Conservation (phyloP, 2,329 filamentous ascomycete species). For the Paracorniculantispora psalliotae region DNA sequence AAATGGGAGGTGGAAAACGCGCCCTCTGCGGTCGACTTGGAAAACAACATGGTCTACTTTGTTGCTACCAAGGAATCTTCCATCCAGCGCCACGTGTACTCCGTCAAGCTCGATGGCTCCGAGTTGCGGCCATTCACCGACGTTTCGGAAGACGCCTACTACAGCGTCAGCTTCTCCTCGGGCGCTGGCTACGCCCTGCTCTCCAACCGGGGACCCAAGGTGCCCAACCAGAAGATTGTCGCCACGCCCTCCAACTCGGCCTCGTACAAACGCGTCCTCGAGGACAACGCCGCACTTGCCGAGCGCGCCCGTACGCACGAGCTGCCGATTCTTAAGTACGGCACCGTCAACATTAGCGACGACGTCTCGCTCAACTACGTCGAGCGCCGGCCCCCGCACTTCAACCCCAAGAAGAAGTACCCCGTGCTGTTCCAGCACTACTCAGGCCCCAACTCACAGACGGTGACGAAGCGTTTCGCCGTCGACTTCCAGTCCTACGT, state of each 20-base stretch:
- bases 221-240: slow-evolving; percentile 88
- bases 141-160: slow-evolving; percentile 68
- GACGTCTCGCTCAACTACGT: slow-evolving; percentile 67
- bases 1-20: slow-evolving; percentile 88
- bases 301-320: slow-evolving; percentile 69
- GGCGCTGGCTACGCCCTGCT: slow-evolving; percentile 80
- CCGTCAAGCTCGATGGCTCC: slow-evolving; percentile 76
- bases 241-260: slow-evolving; percentile 68
- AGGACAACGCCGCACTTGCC: slow-evolving; percentile 69
- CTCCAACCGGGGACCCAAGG: slow-evolving; percentile 73
- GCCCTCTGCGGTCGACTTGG: slow-evolving; percentile 77
- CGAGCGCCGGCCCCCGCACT: slow-evolving; percentile 86
- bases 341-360: slow-evolving; percentile 74
- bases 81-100: slow-evolving; percentile 88
- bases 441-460: slow-evolving; percentile 89
- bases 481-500: slow-evolving; percentile 91
- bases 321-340: slow-evolving; percentile 76
- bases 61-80: slow-evolving; percentile 79
- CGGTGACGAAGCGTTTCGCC: slow-evolving; percentile 71
- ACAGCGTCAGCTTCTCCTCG: slow-evolving; percentile 76
- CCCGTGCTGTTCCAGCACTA: slow-evolving; percentile 95
- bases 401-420: slow-evolving; percentile 77
- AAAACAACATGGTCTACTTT: slow-evolving; percentile 87
- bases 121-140: slow-evolving; percentile 70
- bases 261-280: slow-evolving; percentile 64